Evolutionary conservation across 1,284 basidiomycete genomes (phyloP).

Genomic region (Xanthoconium separans): DNA sequence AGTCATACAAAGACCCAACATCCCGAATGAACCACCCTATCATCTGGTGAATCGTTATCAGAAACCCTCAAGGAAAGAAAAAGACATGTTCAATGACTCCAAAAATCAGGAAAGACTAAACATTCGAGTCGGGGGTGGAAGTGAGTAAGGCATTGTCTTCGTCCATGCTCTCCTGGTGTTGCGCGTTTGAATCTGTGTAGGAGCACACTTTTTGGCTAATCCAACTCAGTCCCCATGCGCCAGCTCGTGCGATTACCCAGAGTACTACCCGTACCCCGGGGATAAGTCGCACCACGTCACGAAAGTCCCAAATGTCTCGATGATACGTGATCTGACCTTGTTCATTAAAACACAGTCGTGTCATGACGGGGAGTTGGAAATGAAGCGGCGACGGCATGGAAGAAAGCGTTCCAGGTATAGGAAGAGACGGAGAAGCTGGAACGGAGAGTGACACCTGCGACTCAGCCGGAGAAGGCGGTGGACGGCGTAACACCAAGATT

Average conservation of each 20-base stretch:
- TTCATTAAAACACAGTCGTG: conserved; percentile 72
- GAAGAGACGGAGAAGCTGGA: conserved; percentile 42
- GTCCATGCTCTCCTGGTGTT: neutral
- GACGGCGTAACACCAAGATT: conserved; percentile 33
- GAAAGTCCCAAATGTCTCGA: conserved; percentile 73
- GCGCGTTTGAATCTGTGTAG: neutral
- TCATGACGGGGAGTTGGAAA: conserved; percentile 63
- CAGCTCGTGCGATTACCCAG: conserved; percentile 62
- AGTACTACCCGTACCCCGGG: conserved; percentile 64
- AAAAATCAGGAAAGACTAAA: conserved; percentile 9
- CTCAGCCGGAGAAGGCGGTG: conserved; percentile 34
- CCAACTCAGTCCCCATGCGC: conserved; percentile 54
- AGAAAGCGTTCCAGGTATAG: conserved; percentile 52
- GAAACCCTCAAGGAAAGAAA: neutral
- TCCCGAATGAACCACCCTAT: neutral
- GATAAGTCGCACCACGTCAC: conserved; percentile 65
- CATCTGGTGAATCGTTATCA: neutral
- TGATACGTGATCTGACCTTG: conserved; percentile 71
- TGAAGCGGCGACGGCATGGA: conserved; percentile 68
- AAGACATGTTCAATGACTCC: neutral
- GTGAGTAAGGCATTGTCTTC: conserved; percentile 17
- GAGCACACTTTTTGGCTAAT: conserved; percentile 23
- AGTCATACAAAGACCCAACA: conserved; percentile 4
- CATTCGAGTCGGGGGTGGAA: conserved; percentile 2
- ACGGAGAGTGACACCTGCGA: conserved; percentile 24